Evolutionary conservation across 768 basidiomycete species (phyloP), one percentile per base, ranked within the genome.

Genomic region (Phylloporus arenicola): DNA sequence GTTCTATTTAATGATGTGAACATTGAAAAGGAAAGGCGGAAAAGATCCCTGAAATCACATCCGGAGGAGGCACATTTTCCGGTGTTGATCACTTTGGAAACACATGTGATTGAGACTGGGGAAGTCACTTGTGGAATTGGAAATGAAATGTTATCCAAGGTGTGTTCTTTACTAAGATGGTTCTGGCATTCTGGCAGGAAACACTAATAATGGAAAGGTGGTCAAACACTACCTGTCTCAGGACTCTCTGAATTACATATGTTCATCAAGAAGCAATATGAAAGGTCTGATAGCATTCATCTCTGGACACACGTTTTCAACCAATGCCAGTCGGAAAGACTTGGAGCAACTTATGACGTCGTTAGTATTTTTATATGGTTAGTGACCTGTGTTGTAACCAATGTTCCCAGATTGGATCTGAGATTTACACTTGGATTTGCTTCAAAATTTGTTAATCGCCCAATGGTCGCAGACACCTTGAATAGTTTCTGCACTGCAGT

Each of bases 31-130:
- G 11, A 6, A 4, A 4, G 2, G 2, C 38, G 19, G 4, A 17
- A n/a, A 0, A 30, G 20, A 8, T 14, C 1, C 10, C 6, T 17
- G 5, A n/a, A 63, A 55, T 56, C 55, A 45, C 56, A 5, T 22
- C 42, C 27, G 3, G 3, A 37, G 4, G 12, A 13, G 3, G 2
- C 24, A 2, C 6, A 46, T 9, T 0, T 43, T 17, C 51, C 51
- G 2, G 45, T 52, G 1, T 17, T 52, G 12, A 47, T 52, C 25
- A 52, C 51, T 0, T 16, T 52, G 1, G 45, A 52, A 31, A 19
- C 24, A 1, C 43, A 43, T 4, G 2, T 43, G 0, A 30, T 43
- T 8, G 43, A 43, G n/a, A 43, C 42, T 3, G 42, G 42, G 8
- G n/a, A 43, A 29, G 27, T 43, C 4, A 12, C 9, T 8, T 48